Evolutionary conservation across 140 eudicot species (phyloP), one percentile per base, ranked within the genome.

Genomic region (Ambrosia hybrid): DNA sequence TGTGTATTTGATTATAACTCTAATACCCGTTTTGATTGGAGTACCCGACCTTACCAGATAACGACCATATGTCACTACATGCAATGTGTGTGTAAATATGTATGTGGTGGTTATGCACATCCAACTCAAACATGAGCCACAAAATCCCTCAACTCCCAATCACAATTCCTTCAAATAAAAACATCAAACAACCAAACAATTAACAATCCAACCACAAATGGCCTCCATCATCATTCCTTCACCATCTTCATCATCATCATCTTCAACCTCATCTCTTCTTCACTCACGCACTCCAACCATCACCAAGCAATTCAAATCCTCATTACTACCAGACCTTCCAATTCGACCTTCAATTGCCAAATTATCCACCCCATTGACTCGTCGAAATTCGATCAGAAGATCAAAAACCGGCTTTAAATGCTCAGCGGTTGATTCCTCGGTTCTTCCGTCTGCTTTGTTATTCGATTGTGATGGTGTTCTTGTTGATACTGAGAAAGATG

Each of bases 401-500:
- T 64, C 73, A 51, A 64, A 58, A 12, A 71, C 26, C 34, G 45
- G 80, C 4, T 66, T 72, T 46, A 76, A 16, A 70, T 65, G 81
- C 36, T 57, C 79, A 6, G 85, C 86, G 21, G 81, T 82, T 64
- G 81, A 88, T 33, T 49, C 91, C 4, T 17, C 92, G 30, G 83
- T 78, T 68, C 68, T 89, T 80, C 98, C 98, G 1, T 71, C 89
- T 4, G 97, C 99, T 46, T 86, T 94, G 4, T 82, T 94, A 46
- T 90, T 94, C 36, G 99, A 94, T 66, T 94, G 99, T 38, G 99
- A 94, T 68, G 99, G 99, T 5, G 99, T 94, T 34, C 92, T 94
- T 16, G 99, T 94, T 21, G 99, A 94, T 78, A 94, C 99, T 17
- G 99, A 94, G 86, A 94, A 87, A 77, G 99, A 94, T 66, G 99